Conservation (phyloP, 1,284 basidiomycete genomes). For the Wallemia mellicola region DNA sequence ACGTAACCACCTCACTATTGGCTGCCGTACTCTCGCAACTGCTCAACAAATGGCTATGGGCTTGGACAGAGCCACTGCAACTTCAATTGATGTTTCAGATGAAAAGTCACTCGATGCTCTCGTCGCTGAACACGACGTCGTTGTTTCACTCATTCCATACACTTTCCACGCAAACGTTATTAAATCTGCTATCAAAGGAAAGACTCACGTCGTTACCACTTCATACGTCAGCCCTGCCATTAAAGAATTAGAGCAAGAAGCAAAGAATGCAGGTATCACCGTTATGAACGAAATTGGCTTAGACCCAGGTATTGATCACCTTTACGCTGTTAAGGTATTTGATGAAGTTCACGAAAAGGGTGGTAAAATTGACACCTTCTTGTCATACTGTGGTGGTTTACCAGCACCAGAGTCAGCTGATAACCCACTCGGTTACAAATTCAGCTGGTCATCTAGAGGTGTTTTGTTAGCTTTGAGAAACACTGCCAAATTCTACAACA, state of each 20-base stretch:
- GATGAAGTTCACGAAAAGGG: conserved; percentile 76
- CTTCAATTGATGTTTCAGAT: conserved; percentile 57
- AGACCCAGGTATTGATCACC: conserved; percentile 77
- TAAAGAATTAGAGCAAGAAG: conserved; percentile 54
- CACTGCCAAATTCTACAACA: conserved; percentile 48
- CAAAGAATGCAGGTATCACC: conserved; percentile 64
- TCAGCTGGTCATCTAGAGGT: conserved; percentile 93
- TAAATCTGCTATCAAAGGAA: conserved; percentile 77
- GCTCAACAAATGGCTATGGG: conserved; percentile 38
- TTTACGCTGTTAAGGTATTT: conserved; percentile 93
- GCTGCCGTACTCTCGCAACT: conserved; percentile 55
- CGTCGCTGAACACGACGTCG: conserved; percentile 63
- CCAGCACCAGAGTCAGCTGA: conserved; percentile 63
- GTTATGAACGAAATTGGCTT: conserved; percentile 97
- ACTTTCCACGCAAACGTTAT: conserved; percentile 72
- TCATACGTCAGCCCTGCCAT: conserved; percentile 75
- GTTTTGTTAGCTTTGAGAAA: conserved; percentile 86
- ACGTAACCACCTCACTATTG: conserved; percentile 56
- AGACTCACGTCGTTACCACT: conserved; percentile 86
- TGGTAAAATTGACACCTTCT: conserved; percentile 74
- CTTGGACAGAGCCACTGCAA: conserved; percentile 36
- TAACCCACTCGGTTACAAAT: conserved; percentile 97
- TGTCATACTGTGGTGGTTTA: conserved; percentile 87
- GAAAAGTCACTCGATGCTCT: conserved; percentile 41
- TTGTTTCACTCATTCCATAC: conserved; percentile 92